These are phyloP conservation scores for Kwoniella europaea DNA, from an alignment of 768 basidiomycete genomes.

Conservation along the genomic window DNA sequence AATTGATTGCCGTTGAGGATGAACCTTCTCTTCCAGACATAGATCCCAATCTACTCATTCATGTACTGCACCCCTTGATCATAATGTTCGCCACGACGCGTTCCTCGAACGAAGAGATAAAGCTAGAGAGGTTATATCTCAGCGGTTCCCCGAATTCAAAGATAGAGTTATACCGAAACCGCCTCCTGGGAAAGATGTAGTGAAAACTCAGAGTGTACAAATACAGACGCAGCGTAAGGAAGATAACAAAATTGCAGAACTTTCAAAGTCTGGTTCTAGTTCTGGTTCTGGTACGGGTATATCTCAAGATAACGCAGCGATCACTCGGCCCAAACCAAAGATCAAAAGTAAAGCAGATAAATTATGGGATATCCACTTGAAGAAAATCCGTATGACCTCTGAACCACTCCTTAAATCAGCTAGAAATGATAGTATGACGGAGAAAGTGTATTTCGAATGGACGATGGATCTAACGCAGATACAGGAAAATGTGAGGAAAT, in stretches of 20 bases:
- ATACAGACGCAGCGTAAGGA: not conserved
- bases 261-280: too few relatives aligned
- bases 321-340: slow-evolving; percentile 7
- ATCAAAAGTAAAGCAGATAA: slow-evolving; percentile 44
- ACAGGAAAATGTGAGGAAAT: slow-evolving; percentile 5
- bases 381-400: slow-evolving; percentile 36
- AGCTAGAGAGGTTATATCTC: slow-evolving; percentile 36
- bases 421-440: slow-evolving; percentile 5
- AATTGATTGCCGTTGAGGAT: too few relatives aligned
- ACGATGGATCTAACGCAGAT: slow-evolving; percentile 8
- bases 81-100: slow-evolving; percentile 36
- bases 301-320: not conserved
- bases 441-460: slow-evolving; percentile 46
- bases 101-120: slow-evolving; percentile 24
- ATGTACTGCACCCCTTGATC: slow-evolving; percentile 36
- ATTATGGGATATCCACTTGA: slow-evolving; percentile 43
- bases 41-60: slow-evolving; percentile 35
- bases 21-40: slow-evolving; percentile 31
- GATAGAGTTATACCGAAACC: slow-evolving; percentile 41
- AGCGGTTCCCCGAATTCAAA: slow-evolving; percentile 37
- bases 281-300: too few relatives aligned
- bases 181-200: slow-evolving; percentile 33
- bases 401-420: slow-evolving; percentile 20
- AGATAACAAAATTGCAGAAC: not conserved
- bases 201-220: not conserved